These are phyloP conservation scores for Calendula officinalis DNA, from an alignment of 129 eudicot genomes.

Conservation along the genomic window DNA sequence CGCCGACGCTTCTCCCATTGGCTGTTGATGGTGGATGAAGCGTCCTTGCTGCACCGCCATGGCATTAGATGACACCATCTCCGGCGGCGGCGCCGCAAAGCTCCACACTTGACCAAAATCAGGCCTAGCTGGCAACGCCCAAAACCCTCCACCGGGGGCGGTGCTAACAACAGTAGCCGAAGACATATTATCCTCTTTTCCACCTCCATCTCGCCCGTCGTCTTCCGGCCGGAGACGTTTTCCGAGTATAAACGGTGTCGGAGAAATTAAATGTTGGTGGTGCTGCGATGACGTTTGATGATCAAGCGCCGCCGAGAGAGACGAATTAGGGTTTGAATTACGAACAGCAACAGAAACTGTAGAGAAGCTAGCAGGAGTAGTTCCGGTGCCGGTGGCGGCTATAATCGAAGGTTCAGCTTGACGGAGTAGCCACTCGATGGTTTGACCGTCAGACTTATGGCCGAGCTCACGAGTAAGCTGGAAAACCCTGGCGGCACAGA, in stretches of 20 bases:
- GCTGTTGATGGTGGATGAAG: constrained; percentile 50
- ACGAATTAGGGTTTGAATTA: constrained; percentile 31
- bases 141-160: constrained; percentile 56
- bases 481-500: constrained; percentile 95
- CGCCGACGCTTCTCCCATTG: constrained; percentile 75
- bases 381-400: constrained; percentile 98
- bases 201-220: constrained; percentile 38
- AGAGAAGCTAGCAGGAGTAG: constrained; percentile 88
- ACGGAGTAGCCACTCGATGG: constrained; percentile 94
- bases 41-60: constrained; percentile 49
- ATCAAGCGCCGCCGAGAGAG: constrained; percentile 53
- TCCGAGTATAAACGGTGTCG: constrained; percentile 75
- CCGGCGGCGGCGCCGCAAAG: constrained; percentile 70
- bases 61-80: constrained; percentile 43
- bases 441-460: constrained; percentile 94
- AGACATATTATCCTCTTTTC: constrained; percentile 31
- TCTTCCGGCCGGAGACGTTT: constrained; percentile 69
- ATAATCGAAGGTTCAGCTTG: constrained; percentile 95
- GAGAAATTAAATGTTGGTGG: constrained; percentile 42
- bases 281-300: constrained; percentile 45
- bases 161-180: constrained; percentile 40
- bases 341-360: constrained; percentile 59
- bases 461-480: constrained; percentile 87
- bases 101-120: constrained; percentile 92
- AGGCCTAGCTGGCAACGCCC: constrained; percentile 80